phyloP scores from a whole-genome alignment of 208 protist genomes.

The Trypanosoma conorhini region DNA sequence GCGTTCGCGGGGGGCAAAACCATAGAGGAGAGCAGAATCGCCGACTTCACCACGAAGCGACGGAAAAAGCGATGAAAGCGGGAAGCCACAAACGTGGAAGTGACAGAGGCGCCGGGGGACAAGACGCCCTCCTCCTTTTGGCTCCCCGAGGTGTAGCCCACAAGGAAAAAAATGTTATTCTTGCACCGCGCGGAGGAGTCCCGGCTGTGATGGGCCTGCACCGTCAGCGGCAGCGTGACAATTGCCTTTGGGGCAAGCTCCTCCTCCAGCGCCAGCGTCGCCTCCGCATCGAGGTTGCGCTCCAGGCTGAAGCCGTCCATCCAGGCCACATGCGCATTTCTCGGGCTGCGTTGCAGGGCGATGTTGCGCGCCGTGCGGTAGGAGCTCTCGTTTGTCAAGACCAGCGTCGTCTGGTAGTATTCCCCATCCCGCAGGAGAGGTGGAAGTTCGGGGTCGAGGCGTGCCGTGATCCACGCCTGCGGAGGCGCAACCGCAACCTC shows the following conservation, averaged over 20 bases:
- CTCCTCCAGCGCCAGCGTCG: conserved; percentile 45
- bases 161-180: conserved; percentile 63
- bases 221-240: conserved; percentile 37
- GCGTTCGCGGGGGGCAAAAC: conserved; percentile 63
- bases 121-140: conserved; percentile 1
- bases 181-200: conserved; percentile 41
- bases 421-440: conserved; percentile 69
- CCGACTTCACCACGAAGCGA: conserved; percentile 59
- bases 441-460: conserved; percentile 64
- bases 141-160: conserved; percentile 47
- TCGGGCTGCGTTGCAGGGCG: conserved; percentile 68
- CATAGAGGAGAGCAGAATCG: conserved; percentile 60
- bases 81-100: conserved; percentile 8
- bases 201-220: conserved; percentile 65
- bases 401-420: conserved; percentile 65
- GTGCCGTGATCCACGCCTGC: conserved; percentile 54
- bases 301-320: conserved; percentile 43
- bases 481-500: conserved; percentile 61
- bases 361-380: conserved; percentile 58
- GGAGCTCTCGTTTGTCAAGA: conserved; percentile 60
- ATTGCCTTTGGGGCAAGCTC: conserved; percentile 46
- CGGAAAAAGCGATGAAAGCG: conserved; percentile 78
- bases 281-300: conserved; percentile 47
- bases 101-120: neutral
- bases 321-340: conserved; percentile 68